Conservation (phyloP, 1,284 basidiomycete genomes). For the Puccinia polysora region DNA sequence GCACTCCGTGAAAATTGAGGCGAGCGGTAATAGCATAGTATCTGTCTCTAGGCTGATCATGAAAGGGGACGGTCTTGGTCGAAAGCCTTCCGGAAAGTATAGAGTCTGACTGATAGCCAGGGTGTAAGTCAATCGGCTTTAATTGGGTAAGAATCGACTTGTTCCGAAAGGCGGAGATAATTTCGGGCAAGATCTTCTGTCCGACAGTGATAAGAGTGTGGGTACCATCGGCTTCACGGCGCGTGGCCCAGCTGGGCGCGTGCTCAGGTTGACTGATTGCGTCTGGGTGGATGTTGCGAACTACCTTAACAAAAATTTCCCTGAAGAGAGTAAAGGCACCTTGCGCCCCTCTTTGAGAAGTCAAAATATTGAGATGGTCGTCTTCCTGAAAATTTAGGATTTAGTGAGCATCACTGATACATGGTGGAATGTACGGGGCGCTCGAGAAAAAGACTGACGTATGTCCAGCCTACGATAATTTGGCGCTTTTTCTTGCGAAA, state of each 20-base stretch:
- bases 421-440: neutral
- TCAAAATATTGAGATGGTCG: slow-evolving; percentile 36
- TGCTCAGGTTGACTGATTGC: slow-evolving; percentile 40
- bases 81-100: slow-evolving; percentile 38
- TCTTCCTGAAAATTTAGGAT: slow-evolving; percentile 32
- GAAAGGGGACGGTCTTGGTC: slow-evolving; percentile 41
- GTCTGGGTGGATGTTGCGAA: slow-evolving; percentile 44
- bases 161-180: slow-evolving; percentile 45
- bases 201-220: slow-evolving; percentile 47
- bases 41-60: slow-evolving; percentile 28
- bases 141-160: slow-evolving; percentile 43
- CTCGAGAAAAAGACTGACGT: slow-evolving; percentile 33
- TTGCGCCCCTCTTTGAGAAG: slow-evolving; percentile 45
- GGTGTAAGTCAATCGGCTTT: slow-evolving; percentile 7
- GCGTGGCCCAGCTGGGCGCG: slow-evolving; percentile 45
- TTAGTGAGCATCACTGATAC: neutral
- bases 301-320: slow-evolving; percentile 47
- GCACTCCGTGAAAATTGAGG: slow-evolving; percentile 6
- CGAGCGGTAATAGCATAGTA: slow-evolving; percentile 43
- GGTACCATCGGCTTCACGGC: slow-evolving; percentile 45
- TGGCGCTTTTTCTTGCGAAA: slow-evolving; percentile 45
- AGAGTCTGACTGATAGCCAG: neutral
- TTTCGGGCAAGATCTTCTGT: slow-evolving; percentile 47
- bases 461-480: slow-evolving; percentile 47
- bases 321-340: slow-evolving; percentile 48